A percentile compares a stretch with the other conserved stretches of the same genome.
These are phyloP conservation scores for Penicillium silybi DNA, from an alignment of 495 filamentous ascomycete species.

Conservation along the genomic window DNA sequence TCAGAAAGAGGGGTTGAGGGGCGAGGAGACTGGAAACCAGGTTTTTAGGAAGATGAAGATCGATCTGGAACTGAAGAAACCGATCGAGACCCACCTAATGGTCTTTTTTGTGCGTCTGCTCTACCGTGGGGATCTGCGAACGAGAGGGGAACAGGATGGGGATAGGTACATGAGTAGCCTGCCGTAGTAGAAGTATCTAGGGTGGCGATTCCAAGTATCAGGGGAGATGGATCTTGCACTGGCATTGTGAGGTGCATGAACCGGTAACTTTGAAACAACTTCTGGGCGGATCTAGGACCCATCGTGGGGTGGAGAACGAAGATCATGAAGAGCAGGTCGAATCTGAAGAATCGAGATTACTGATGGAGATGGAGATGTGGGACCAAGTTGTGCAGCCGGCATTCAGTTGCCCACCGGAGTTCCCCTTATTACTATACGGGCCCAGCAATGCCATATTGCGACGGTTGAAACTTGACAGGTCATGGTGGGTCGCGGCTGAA, in stretches of 20 bases:
- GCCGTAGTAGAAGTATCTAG: slow-evolving; percentile 10
- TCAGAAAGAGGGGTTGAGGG: neutral
- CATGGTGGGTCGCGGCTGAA: slow-evolving; percentile 15
- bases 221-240: slow-evolving; percentile 12
- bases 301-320: slow-evolving; percentile 1
- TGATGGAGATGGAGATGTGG: neutral
- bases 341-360: neutral
- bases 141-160: neutral
- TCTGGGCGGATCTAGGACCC: slow-evolving; percentile 9
- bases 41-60: neutral
- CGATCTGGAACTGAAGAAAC: slow-evolving; percentile 11
- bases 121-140: neutral
- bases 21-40: neutral
- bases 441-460: slow-evolving; percentile 8
- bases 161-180: slow-evolving; percentile 9
- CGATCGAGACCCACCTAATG: slow-evolving; percentile 8
- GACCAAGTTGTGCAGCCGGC: neutral
- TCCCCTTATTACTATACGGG: neutral
- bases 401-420: neutral
- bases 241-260: slow-evolving; percentile 21
- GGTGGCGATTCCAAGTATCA: slow-evolving; percentile 3
- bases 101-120: neutral
- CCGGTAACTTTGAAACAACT: slow-evolving; percentile 12
- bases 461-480: slow-evolving; percentile 26
- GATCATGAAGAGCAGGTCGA: slow-evolving; percentile 2